These are phyloP conservation scores for Cladosporium sp. DNA, from an alignment of 2,329 filamentous ascomycete species.

Conservation along the genomic window DNA sequence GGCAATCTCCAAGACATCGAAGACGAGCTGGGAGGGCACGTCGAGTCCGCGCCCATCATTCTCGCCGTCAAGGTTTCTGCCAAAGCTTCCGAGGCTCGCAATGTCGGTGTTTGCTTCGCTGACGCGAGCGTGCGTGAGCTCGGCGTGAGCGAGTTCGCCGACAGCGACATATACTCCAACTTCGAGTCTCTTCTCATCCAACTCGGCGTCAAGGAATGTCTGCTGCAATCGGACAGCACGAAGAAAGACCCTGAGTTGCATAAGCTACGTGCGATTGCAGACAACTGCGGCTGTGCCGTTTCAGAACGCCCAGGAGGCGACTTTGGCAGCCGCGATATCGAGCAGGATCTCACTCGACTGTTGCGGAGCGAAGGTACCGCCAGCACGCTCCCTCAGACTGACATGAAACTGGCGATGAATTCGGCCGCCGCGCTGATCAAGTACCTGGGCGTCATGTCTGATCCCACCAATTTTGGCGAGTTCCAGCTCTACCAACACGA, in stretches of 20 bases:
- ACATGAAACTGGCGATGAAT: constrained; percentile 93
- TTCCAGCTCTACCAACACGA: constrained; percentile 98
- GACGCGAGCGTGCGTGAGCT: constrained; percentile 95
- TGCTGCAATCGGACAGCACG: constrained; percentile 73
- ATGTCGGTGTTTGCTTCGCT: constrained; percentile 92
- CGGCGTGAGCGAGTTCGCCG: constrained; percentile 96
- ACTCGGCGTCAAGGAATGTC: constrained; percentile 88
- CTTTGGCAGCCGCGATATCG: constrained; percentile 87
- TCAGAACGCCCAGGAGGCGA: constrained; percentile 73
- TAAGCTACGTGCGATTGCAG: constrained; percentile 84
- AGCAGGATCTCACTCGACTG: constrained; percentile 85
- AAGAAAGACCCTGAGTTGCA: constrained; percentile 84
- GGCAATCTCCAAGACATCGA: constrained; percentile 97
- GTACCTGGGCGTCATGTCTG: constrained; percentile 85
- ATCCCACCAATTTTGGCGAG: constrained; percentile 92
- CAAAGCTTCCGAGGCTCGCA: constrained; percentile 79
- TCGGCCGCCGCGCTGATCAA: constrained; percentile 91
- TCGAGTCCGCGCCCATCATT: constrained; percentile 90
- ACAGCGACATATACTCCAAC: constrained; percentile 97
- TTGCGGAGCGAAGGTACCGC: constrained; percentile 81
- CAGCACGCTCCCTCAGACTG: constrained; percentile 77
- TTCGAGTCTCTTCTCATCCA: constrained; percentile 96
- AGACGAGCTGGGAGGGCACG: constrained; percentile 82
- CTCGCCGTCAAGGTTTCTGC: constrained; percentile 88
- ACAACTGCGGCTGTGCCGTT: constrained; percentile 86